Evolutionary conservation across 331 rosid genomes (phyloP).

Genomic region (Ulmus americana): DNA sequence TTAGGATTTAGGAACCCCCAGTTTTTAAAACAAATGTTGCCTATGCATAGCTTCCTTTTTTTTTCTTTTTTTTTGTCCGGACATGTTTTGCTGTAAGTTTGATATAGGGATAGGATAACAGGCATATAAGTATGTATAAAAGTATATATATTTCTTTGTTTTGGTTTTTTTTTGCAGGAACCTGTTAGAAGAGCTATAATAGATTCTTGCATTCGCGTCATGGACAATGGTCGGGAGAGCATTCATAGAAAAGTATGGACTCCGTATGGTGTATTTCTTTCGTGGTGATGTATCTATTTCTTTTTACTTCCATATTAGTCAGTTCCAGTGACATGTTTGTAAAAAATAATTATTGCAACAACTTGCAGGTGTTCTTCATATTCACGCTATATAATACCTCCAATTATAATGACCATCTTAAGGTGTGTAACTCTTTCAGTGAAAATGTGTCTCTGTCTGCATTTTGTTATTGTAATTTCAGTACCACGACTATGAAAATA

Average conservation of each 20-base stretch:
- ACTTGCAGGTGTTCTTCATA: slow-evolving; percentile 62
- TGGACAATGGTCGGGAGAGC: slow-evolving; percentile 81
- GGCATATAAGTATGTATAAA: neutral
- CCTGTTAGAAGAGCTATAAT: slow-evolving; percentile 64
- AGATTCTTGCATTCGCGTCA: slow-evolving; percentile 73
- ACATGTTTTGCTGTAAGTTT: neutral
- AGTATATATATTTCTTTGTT: slow-evolving; percentile 6
- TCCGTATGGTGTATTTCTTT: slow-evolving; percentile 7
- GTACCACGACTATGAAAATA: neutral
- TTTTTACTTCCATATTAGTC: slow-evolving; percentile 19
- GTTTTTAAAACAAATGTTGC: slow-evolving; percentile 4
- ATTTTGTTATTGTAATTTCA: neutral
- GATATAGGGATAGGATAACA: neutral
- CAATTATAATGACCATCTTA: slow-evolving; percentile 68
- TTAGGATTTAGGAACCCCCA: slow-evolving; percentile 3
- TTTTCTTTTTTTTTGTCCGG: neutral
- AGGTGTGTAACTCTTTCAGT: slow-evolving; percentile 37
- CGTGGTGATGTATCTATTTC: slow-evolving; percentile 10
- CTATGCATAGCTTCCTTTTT: neutral
- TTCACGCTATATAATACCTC: slow-evolving; percentile 67
- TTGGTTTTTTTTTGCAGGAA: slow-evolving; percentile 36
- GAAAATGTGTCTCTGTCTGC: neutral
- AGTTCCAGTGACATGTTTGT: slow-evolving; percentile 4
- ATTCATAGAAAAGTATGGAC: slow-evolving; percentile 63
- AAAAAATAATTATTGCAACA: slow-evolving; percentile 17